Evolutionary conservation across 768 basidiomycete species (phyloP), one percentile per base, ranked within the genome.

Genomic region (Zangia roseola): DNA sequence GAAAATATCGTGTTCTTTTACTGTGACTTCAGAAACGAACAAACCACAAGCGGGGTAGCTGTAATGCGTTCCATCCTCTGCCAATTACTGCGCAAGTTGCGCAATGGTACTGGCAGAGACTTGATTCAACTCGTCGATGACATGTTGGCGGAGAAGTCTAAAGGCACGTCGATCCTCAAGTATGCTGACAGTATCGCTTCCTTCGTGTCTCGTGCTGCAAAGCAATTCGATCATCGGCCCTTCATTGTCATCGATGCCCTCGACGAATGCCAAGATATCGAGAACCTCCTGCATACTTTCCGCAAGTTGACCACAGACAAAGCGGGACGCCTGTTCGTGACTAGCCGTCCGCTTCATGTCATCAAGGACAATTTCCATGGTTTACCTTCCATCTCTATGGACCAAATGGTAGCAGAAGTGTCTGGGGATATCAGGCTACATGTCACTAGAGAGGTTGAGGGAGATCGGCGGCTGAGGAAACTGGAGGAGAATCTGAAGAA

Each of bases 161-260:
- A 38, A 17, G 28, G 45, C 21, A 25, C 36, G 13, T 17, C 10
- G 14, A 2, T 17, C 7, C 23, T 23, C 26, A 39, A 20, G 17
- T 17, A 37, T 16, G 14, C 39, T 9, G 12, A n/a, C 8, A 12
- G 10, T 14, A 28, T 50, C 7, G 38, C 24, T 31, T 21, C 24
- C 16, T 37, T 43, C 3, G 13, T 43, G 3, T 43, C 42, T 21
- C 42, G 49, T 19, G 33, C 34, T 16, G 34, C 35, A 30, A 17
- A 12, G 14, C 36, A 30, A 12, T 37, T 50, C 34, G 12, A 12
- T 19, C 20, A 6, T 3, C 38, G 5, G 4, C 49, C 47, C 2
- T 9, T 45, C 7, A 28, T 51, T 6, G 19, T 46, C 39, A 46
- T 52, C 17, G 50, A 52, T 41, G 50, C 38, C 13, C 39, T 52